These are phyloP conservation scores for Polygonum aviculare DNA, from an alignment of 148 eudicot species.

Conservation along the genomic window DNA sequence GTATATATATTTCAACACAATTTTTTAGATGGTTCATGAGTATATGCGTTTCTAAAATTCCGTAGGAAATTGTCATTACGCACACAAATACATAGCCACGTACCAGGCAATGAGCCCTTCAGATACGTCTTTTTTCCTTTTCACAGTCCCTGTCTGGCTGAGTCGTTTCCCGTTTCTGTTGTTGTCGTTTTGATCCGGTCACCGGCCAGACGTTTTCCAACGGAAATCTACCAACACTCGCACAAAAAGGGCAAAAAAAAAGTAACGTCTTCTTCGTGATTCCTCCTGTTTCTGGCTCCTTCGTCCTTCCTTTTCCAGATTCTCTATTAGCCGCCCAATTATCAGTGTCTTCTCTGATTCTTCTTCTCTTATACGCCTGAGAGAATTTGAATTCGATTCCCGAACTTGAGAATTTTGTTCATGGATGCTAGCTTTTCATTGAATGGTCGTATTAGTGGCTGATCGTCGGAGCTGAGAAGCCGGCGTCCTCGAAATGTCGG, in stretches of 20 bases:
- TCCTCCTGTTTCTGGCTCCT: background rate
- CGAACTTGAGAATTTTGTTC: background rate
- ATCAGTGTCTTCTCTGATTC: background rate
- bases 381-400: background rate
- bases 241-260: background rate
- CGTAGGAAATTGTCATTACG: background rate
- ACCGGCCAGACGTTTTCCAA: background rate
- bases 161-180: background rate
- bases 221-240: background rate
- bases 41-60: background rate
- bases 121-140: too few species aligned
- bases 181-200: constrained; percentile 9
- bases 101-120: background rate
- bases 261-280: background rate
- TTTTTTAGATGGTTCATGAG: background rate
- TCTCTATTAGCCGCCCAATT: background rate
- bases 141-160: background rate
- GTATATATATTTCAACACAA: too few species aligned
- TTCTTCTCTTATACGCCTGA: background rate
- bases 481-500: constrained; percentile 1
- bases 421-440: background rate
- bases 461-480: background rate
- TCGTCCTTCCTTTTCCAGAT: background rate
- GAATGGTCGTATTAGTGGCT: background rate
- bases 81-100: constrained; percentile 1